Base-by-base conservation (phyloP, 1,284 basidiomycete species). In the Sphagnurus paluster region DNA sequence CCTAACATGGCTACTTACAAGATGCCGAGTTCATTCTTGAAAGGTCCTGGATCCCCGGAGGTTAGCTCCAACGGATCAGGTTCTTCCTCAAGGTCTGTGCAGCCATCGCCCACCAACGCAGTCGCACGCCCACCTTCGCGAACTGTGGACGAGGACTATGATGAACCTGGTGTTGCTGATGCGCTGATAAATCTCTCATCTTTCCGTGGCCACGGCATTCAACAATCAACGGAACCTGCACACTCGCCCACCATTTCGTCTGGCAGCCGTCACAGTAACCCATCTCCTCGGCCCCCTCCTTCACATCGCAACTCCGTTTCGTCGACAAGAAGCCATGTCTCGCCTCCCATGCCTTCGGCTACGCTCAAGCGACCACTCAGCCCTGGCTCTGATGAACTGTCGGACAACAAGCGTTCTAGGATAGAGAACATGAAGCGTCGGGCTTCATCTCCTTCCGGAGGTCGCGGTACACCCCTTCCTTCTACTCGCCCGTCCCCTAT, bases 131-230 rank as follows among this genome's bases (percentile, higher is more conserved):
- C 77, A 14, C 84, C 84, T 5, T 70, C 77, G 11, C 73, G 89
- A 11, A 68, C 77, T 1, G 75, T 91, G 13, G 89, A 92, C 56
- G 90, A 93, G 53, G 84, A 93, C 56, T 91, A 91, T 52, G 89
- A 91, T 51, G 88, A 88, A 59, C n/a, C n/a, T n/a, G 71, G 63
- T 28, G 82, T 84, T 28, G 82, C 82, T 3, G 87, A 87, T 53
- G 76, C 84, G 0, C 67, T 92, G 29, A 84, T 92, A 60, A 78
- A 73, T 9, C 70, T 87, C 16, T 69, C 77, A 30, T 62, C 68
- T 53, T 73, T 58, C 49, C 62, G 66, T 43, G 57, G 65, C 54
- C 57, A 57, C 37, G 55, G 53, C 70, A 66, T 53, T 55, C 67
- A 58, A 48, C 60, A 30, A 54, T 62, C 46, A 46, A 54, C 63